Evolutionary conservation across 805 yeast species (phyloP).

Genomic region (Hanseniaspora lachancei): DNA sequence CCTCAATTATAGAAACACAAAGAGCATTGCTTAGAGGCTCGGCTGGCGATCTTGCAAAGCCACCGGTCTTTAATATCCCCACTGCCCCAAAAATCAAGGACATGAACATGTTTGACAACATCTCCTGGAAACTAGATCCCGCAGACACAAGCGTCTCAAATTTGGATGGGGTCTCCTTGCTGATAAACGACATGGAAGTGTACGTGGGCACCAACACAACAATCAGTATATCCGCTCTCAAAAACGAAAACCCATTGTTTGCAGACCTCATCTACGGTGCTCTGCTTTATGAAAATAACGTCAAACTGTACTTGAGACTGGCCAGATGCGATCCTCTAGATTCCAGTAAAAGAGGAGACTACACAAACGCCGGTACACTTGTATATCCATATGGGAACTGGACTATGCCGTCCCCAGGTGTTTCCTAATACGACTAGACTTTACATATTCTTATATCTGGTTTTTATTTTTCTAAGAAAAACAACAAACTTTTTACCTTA

Average conservation of each 20-base stretch:
- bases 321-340: conserved; percentile 36
- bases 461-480: background rate
- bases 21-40: conserved; percentile 57
- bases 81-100: background rate
- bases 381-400: conserved; percentile 50
- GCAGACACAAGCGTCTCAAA: conserved; percentile 20
- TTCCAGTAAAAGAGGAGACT: conserved; percentile 41
- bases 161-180: conserved; percentile 39
- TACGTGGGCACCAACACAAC: conserved; percentile 43
- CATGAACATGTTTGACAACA: conserved; percentile 6
- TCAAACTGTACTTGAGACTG: conserved; percentile 40
- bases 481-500: too few species aligned
- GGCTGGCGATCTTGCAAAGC: conserved; percentile 40
- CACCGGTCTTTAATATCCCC: conserved; percentile 34
- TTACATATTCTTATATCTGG: background rate
- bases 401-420: conserved; percentile 39
- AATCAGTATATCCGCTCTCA: conserved; percentile 32
- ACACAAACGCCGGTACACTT: conserved; percentile 48
- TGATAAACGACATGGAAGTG: conserved; percentile 69
- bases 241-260: conserved; percentile 24
- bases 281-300: conserved; percentile 21
- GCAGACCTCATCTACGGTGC: conserved; percentile 26
- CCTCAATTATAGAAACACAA: conserved; percentile 71
- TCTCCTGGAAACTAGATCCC: conserved; percentile 24
- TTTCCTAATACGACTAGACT: conserved; percentile 26